phyloP scores from a whole-genome alignment of 768 basidiomycete genomes.

The Austroboletus eburneus region DNA sequence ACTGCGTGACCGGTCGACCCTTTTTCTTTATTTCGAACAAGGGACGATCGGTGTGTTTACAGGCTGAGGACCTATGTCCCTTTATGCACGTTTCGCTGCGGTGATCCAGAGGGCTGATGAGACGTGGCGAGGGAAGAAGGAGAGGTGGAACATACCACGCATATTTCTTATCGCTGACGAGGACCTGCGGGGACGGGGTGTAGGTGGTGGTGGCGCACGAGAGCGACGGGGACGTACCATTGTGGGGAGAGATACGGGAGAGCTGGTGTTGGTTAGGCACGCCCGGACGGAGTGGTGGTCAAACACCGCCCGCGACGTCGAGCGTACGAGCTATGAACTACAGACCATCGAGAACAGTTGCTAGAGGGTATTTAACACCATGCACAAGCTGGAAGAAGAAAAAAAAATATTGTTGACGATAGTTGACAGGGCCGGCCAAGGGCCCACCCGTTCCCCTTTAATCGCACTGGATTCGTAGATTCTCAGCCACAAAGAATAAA shows the following conservation, averaged over 20 bases:
- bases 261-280: slow-evolving; percentile 4
- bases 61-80: slow-evolving; percentile 86
- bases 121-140: slow-evolving; percentile 1
- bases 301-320: slow-evolving; percentile 55
- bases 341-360: slow-evolving; percentile 25
- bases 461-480: slow-evolving; percentile 17
- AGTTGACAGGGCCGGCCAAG: slow-evolving; percentile 42
- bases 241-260: slow-evolving; percentile 3
- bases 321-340: slow-evolving; percentile 46
- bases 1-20: slow-evolving; percentile 55
- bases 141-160: slow-evolving; percentile 58
- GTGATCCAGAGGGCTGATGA: neutral
- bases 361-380: slow-evolving; percentile 43
- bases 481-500: slow-evolving; percentile 26
- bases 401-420: slow-evolving; percentile 42
- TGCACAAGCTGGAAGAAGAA: slow-evolving; percentile 27
- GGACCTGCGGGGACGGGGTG: slow-evolving; percentile 42
- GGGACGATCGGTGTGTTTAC: slow-evolving; percentile 83
- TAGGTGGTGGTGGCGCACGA: slow-evolving; percentile 1
- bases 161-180: slow-evolving; percentile 75
- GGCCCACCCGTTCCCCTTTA: slow-evolving; percentile 19
- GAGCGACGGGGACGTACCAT: slow-evolving; percentile 40
- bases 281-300: slow-evolving; percentile 37
- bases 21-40: slow-evolving; percentile 78
- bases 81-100: slow-evolving; percentile 88